Conservation (phyloP, 108 stramenopile genomes). For the Skeletonema costatum region DNA sequence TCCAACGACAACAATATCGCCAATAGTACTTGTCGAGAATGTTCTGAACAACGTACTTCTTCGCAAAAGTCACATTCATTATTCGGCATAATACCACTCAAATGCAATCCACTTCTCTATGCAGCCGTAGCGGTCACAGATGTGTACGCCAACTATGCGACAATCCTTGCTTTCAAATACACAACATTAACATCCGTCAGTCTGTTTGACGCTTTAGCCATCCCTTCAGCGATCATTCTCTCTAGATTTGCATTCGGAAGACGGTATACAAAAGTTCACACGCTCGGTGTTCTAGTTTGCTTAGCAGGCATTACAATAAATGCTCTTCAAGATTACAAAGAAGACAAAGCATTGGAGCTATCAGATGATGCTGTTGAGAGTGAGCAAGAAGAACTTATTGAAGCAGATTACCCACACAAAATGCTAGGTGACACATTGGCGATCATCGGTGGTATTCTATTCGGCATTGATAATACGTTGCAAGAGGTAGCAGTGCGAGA, state of each 20-base stretch:
- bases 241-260: slow-evolving; percentile 71
- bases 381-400: slow-evolving; percentile 38
- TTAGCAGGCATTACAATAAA: slow-evolving; percentile 84
- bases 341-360: slow-evolving; percentile 36
- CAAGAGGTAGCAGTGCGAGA: slow-evolving; percentile 68
- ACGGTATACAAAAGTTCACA: slow-evolving; percentile 70
- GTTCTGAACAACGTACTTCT: neutral
- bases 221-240: slow-evolving; percentile 93
- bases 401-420: slow-evolving; percentile 67
- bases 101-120: slow-evolving; percentile 19
- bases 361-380: slow-evolving; percentile 16
- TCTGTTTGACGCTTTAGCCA: slow-evolving; percentile 92
- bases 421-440: slow-evolving; percentile 86
- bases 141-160: slow-evolving; percentile 74
- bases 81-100: slow-evolving; percentile 27
- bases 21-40: neutral
- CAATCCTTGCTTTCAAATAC: slow-evolving; percentile 76
- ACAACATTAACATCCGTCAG: slow-evolving; percentile 93
- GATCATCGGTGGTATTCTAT: slow-evolving; percentile 86
- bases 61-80: slow-evolving; percentile 24
- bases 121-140: slow-evolving; percentile 58
- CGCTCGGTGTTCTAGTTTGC: slow-evolving; percentile 81
- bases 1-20: neutral
- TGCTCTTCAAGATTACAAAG: slow-evolving; percentile 79
- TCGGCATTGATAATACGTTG: slow-evolving; percentile 87